Percentiles rank a stretch among this genome's conserved stretches.
Evolutionary conservation across 768 basidiomycete genomes (phyloP).

Genomic region (Termitomyces sp.): DNA sequence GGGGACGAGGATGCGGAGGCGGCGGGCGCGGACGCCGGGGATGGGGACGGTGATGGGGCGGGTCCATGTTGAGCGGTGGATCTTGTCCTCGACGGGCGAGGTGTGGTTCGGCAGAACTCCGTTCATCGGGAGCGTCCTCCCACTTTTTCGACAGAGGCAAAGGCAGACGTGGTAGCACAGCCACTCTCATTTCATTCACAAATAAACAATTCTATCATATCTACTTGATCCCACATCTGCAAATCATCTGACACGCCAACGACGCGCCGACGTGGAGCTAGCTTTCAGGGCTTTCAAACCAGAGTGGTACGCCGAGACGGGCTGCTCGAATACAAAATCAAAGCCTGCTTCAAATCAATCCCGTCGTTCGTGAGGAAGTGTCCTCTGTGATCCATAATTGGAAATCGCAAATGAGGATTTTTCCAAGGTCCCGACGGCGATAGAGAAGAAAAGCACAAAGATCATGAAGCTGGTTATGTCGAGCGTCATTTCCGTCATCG

Average conservation of each 20-base stretch:
- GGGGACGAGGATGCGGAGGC: conserved; percentile 58
- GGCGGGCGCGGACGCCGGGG: conserved; percentile 55
- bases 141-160: conserved; percentile 1
- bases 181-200: conserved; percentile 12
- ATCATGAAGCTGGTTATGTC: too few species aligned
- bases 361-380: conserved; percentile 97
- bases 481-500: too few species aligned
- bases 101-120: conserved; percentile 42
- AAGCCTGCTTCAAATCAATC: conserved; percentile 94
- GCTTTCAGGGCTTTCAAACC: too few species aligned
- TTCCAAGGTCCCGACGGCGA: too few species aligned
- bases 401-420: too few species aligned
- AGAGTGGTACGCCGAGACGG: too few species aligned
- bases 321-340: too few species aligned
- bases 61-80: conserved; percentile 45
- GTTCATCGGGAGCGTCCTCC: conserved; percentile 22
- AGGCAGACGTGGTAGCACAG: conserved; percentile 23
- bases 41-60: conserved; percentile 57
- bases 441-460: conserved; percentile 38
- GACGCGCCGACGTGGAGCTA: too few species aligned
- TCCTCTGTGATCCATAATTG: conserved; percentile 94
- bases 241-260: too few species aligned
- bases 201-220: too few species aligned
- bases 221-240: too few species aligned
- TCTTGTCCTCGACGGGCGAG: conserved; percentile 43